These are phyloP conservation scores for Eimeria praecox DNA, from an alignment of 169 alveolate species.

Conservation along the genomic window DNA sequence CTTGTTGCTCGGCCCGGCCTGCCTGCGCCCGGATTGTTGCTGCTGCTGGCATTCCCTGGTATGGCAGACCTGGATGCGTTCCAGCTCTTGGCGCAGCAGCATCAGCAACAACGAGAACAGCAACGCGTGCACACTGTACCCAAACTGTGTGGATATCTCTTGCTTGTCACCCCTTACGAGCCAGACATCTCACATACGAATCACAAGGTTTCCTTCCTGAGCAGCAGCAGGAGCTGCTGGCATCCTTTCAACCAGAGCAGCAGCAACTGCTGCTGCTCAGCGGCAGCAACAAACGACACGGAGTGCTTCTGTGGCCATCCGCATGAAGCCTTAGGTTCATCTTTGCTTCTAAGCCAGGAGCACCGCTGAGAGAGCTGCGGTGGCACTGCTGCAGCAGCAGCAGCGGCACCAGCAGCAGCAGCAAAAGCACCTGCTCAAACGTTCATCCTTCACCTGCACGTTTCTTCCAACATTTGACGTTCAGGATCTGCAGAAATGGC, in stretches of 20 bases:
- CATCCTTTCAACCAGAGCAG: conserved; percentile 39
- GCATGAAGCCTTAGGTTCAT: conserved; percentile 49
- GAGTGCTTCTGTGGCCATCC: conserved; percentile 51
- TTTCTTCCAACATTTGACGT: neutral
- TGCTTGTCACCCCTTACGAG: neutral
- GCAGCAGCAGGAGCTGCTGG: conserved; percentile 72
- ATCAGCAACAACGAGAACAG: conserved; percentile 43
- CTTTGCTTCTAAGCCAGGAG: neutral
- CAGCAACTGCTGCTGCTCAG: conserved; percentile 72
- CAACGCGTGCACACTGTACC: conserved; percentile 10
- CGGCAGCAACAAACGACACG: conserved; percentile 46
- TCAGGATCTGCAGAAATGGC: conserved; percentile 53
- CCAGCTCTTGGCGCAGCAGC: conserved; percentile 20
- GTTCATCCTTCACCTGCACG: neutral
- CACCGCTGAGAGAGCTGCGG: conserved; percentile 70
- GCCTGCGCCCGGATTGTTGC: conserved; percentile 46
- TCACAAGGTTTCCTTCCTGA: conserved; percentile 5
- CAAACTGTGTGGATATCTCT: neutral
- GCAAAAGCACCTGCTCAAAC: conserved; percentile 34
- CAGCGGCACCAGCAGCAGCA: conserved; percentile 66
- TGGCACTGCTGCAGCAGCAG: conserved; percentile 78
- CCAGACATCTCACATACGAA: neutral
- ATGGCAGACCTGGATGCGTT: neutral
- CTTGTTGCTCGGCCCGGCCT: conserved; percentile 40
- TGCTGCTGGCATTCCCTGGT: conserved; percentile 17